Base-by-base conservation (phyloP, 345 rosid species). In the Cardamine occulta region DNA sequence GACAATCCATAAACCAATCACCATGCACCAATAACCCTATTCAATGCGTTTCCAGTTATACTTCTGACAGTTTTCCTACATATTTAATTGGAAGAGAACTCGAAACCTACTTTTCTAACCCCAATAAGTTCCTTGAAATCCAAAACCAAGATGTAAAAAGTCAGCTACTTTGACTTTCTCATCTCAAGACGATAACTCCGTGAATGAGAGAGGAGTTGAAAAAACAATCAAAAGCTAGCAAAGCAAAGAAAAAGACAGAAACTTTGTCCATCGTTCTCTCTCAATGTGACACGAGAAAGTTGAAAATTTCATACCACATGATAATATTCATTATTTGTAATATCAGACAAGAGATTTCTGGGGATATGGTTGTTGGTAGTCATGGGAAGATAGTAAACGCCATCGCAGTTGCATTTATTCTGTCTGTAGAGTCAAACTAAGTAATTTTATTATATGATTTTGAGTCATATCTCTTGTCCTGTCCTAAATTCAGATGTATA, bases 321-420 rank as follows among this genome's bases (percentile, higher is more conserved):
- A 76, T 53, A 37, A 54, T 26, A 70, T 28, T 54, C 49, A 69
- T 76, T 54, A 58, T 24, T 58, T 14, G 70, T 61, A 34, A 61
- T 54, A 12, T 15, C 13, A 69, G 19, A 29, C 3, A 70, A 53
- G 57, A 7, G 70, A 69, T 76, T 70, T 70, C 32, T 69, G 65
- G 59, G 70, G 74, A 62, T 77, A 63, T 77, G 66, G 80, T 70
- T 77, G 80, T 70, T 76, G 66, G 71, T 53, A 40, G 70, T 70
- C 52, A 68, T 77, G 70, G 80, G 80, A 76, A 76, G 80, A 44
- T 45, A 63, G 72, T 70, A 55, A 70, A 47, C 66, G 26, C 80
- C 75, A 77, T 69, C 56, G 67, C 79, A 31, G 54, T 19, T 52
- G 63, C 74, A 75, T 76, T 76, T 70, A 76, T 76, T 70, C 71